Conservation (phyloP, 306 rosid species). For the Acacia confusa region DNA sequence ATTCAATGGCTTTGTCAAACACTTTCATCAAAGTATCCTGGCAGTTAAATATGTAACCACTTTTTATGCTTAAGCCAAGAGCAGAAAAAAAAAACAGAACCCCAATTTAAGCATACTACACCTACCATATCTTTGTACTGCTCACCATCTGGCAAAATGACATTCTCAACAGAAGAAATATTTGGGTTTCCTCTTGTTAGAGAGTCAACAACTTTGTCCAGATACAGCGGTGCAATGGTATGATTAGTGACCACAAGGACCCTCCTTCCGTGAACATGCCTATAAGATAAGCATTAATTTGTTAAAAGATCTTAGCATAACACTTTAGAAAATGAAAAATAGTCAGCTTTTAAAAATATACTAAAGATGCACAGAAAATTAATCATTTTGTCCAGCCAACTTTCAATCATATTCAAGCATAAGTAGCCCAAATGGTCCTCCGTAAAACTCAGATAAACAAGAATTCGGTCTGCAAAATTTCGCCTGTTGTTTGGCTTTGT, state of each 20-base stretch:
- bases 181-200: constrained; percentile 76
- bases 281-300: constrained; percentile 14
- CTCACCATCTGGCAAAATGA: constrained; percentile 90
- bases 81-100: constrained; percentile 8
- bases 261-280: constrained; percentile 96
- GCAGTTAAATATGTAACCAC: constrained; percentile 37
- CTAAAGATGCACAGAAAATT: background rate
- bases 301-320: background rate
- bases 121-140: constrained; percentile 87
- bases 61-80: constrained; percentile 17
- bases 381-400: background rate
- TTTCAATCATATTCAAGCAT: background rate
- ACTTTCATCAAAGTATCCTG: constrained; percentile 93
- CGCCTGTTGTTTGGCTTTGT: background rate
- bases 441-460: background rate
- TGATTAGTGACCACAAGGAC: constrained; percentile 87
- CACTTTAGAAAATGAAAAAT: background rate
- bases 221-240: constrained; percentile 75
- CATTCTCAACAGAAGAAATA: constrained; percentile 83
- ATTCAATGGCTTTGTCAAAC: constrained; percentile 92
- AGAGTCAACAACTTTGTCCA: constrained; percentile 77
- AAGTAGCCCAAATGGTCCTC: background rate
- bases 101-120: constrained; percentile 1
- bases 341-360: background rate
- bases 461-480: background rate